Evolutionary conservation across 192 early-diverging fungal genomes (phyloP), one percentile per base, ranked within the genome.

Genomic region (Mortierella antarctica): DNA sequence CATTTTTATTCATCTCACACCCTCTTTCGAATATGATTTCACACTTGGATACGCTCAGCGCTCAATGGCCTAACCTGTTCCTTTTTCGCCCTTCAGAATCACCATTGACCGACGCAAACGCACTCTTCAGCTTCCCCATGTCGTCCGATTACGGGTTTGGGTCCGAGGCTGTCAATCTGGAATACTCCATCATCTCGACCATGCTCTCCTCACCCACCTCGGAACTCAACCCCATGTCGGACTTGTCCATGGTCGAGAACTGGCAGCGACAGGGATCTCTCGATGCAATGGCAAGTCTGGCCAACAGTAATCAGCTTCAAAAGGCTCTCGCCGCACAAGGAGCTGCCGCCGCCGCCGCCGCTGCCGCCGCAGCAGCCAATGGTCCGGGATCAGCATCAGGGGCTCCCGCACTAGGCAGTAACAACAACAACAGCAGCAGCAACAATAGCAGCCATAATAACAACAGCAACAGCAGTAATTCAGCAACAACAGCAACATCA

Each of bases 161-260:
- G 39, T 98, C 97, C 6, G 94, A 94, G 59, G 85, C 93, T 41
- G 88, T 93, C 67, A 97, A 94, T 71, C 87, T 95, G 44, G 97
- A 98, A 83, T 96, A 96, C 73, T 90, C 92, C 2, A 92, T 97
- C 47, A 82, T 98, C 21, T 94, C 93, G 5, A 95, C 89, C 69
- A 98, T 98, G 95, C 86, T 98, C n/a, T 83, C 88, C 42, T 87
- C 89, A 52, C 85, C 88, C n/a, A 74, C 87, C 58, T 71, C 85
- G n/a, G 74, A 78, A 20, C 76, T 73, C 67, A 74, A 69, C 58
- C 64, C 49, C 12, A 77, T 67, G 72, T 55, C 72, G 21, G 82
- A 83, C 45, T 56, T 83, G 12, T 70, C 66, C 1, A 82, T 84
- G 67, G 74, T 85, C 1, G 84, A 82, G 60, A 78, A 66, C 40